A percentile compares a stretch with the other conserved stretches of the same genome.
phyloP scores from a whole-genome alignment of 495 filamentous ascomycete species.

The Aspergillus bertholletiae region DNA sequence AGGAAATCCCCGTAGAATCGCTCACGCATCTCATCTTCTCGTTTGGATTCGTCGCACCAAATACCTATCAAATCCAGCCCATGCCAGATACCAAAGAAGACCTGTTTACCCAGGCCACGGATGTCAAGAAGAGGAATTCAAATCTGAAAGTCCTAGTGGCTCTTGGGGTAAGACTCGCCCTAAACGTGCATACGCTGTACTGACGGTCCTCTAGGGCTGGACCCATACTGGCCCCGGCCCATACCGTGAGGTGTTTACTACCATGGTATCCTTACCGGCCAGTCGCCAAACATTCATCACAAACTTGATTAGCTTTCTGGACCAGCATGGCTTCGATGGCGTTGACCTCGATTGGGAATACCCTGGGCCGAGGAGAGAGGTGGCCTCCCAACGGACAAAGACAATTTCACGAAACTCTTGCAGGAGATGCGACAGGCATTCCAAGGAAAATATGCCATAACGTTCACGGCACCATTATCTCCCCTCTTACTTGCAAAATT shows the following conservation, averaged over 20 bases:
- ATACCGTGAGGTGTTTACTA: constrained; percentile 7
- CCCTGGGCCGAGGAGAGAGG: constrained; percentile 36
- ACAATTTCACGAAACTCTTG: constrained; percentile 39
- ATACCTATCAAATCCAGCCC: background rate
- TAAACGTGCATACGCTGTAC: background rate
- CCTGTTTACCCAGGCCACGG: background rate
- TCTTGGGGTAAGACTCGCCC: background rate
- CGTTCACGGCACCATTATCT: background rate
- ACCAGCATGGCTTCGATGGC: constrained; percentile 46
- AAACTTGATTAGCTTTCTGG: constrained; percentile 33
- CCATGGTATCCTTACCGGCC: constrained; percentile 9
- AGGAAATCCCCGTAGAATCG: constrained; percentile 7
- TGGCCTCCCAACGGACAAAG: constrained; percentile 32
- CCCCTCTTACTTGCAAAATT: background rate
- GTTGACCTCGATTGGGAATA: constrained; percentile 41
- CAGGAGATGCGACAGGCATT: background rate
- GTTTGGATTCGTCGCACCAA: constrained; percentile 5
- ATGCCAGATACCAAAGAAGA: background rate
- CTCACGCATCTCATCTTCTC: constrained; percentile 6
- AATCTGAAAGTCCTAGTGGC: background rate
- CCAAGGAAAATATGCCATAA: background rate
- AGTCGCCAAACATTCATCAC: constrained; percentile 35
- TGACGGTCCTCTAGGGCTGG: constrained; percentile 3
- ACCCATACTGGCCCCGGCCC: constrained; percentile 1
- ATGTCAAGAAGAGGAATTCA: constrained; percentile 2